Conservation (phyloP, 352 stramenopile genomes). For the Phytopythium delawarense region DNA sequence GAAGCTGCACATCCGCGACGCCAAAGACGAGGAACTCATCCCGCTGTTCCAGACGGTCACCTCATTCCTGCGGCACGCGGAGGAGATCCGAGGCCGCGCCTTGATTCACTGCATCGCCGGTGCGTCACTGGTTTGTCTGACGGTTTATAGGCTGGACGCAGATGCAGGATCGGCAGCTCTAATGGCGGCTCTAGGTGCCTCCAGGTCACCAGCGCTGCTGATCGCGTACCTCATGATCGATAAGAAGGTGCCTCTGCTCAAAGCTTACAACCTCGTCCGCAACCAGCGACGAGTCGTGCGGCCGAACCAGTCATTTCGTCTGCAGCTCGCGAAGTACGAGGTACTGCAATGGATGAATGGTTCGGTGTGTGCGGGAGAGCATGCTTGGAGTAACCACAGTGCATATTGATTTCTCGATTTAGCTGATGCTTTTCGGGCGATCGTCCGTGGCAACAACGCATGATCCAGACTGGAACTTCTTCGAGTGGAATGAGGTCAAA, state of each 20-base stretch:
- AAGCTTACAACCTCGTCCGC: constrained; percentile 55
- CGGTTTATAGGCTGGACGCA: too few species aligned
- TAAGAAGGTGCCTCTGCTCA: constrained; percentile 50
- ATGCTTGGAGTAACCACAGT: too few species aligned
- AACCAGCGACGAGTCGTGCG: constrained; percentile 39
- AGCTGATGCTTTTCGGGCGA: constrained; percentile 44
- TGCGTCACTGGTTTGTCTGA: not conserved
- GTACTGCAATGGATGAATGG: constrained; percentile 7
- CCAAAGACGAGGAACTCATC: constrained; percentile 45
- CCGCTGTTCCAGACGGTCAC: constrained; percentile 52
- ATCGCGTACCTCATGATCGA: constrained; percentile 69
- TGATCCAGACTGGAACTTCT: constrained; percentile 73
- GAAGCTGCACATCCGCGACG: constrained; percentile 47
- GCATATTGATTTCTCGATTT: not conserved
- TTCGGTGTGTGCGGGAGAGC: too few species aligned
- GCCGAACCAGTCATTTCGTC: constrained; percentile 54
- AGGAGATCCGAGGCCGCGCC: constrained; percentile 38
- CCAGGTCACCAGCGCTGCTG: constrained; percentile 47
- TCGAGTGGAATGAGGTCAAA: constrained; percentile 68
- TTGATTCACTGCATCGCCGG: constrained; percentile 43
- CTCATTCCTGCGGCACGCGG: constrained; percentile 47
- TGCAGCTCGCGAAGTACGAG: constrained; percentile 71
- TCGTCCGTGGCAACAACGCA: constrained; percentile 49
- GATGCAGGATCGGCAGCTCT: not conserved
- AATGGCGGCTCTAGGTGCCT: constrained; percentile 24